These are phyloP conservation scores for Rhizopogon vulgaris DNA, from an alignment of 768 basidiomycete genomes.

Conservation along the genomic window DNA sequence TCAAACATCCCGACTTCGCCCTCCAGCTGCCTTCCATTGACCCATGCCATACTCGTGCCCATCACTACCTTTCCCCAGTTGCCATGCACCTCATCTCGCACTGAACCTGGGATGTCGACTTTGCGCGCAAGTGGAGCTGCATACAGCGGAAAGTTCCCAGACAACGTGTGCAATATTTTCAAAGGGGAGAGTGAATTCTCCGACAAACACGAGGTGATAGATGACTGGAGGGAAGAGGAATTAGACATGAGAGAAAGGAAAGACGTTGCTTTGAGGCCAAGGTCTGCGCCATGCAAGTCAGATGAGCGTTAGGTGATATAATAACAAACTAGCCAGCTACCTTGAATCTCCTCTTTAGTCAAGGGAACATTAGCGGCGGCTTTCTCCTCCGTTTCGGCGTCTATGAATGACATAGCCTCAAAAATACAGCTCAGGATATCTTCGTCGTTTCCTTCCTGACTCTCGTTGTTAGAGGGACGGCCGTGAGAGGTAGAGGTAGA, in stretches of 20 bases:
- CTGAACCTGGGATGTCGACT: slow-evolving; percentile 42
- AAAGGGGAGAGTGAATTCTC: slow-evolving; percentile 12
- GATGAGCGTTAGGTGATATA: background rate
- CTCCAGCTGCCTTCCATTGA: slow-evolving; percentile 75
- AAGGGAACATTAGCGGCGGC: slow-evolving; percentile 39
- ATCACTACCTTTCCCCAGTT: slow-evolving; percentile 50
- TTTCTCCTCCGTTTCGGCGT: slow-evolving; percentile 24
- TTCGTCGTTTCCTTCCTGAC: slow-evolving; percentile 12
- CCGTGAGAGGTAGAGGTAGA: background rate
- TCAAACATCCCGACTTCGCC: slow-evolving; percentile 56
- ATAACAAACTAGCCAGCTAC: slow-evolving; percentile 28
- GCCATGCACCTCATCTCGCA: slow-evolving; percentile 49
- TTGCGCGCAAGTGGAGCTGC: slow-evolving; percentile 68
- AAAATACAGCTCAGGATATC: slow-evolving; percentile 22
- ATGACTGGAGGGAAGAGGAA: slow-evolving; percentile 38
- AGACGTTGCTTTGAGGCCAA: slow-evolving; percentile 72
- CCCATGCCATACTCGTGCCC: slow-evolving; percentile 61
- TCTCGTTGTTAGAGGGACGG: background rate
- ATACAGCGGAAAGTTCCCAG: slow-evolving; percentile 89
- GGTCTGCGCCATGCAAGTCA: slow-evolving; percentile 28
- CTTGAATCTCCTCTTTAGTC: slow-evolving; percentile 46
- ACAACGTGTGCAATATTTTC: slow-evolving; percentile 49
- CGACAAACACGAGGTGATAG: slow-evolving; percentile 13
- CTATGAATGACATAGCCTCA: slow-evolving; percentile 23
- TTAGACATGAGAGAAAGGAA: slow-evolving; percentile 57